Conservation (phyloP, 768 basidiomycete genomes). For the Symmetrospora coprosmae region DNA sequence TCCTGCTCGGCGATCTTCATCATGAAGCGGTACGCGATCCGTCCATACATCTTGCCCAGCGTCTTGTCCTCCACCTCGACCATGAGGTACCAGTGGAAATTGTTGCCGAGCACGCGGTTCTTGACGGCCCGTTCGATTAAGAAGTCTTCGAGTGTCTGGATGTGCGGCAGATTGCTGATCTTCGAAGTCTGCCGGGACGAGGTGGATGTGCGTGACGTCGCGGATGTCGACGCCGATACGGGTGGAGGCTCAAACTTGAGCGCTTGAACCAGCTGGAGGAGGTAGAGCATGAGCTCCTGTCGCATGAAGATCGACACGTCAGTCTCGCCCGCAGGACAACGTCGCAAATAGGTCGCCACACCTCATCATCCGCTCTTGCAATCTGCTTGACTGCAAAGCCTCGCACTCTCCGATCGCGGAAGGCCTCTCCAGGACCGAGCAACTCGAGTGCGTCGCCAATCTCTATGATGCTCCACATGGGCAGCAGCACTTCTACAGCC, state of each 20-base stretch:
- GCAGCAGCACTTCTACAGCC: conserved; percentile 86
- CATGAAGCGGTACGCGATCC: conserved; percentile 80
- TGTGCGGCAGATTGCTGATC: conserved; percentile 49
- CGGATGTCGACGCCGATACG: conserved; percentile 30
- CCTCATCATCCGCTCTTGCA: conserved; percentile 84
- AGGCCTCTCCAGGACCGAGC: conserved; percentile 81
- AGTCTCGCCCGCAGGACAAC: not conserved
- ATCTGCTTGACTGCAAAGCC: conserved; percentile 88
- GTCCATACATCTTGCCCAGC: conserved; percentile 83
- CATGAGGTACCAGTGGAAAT: conserved; percentile 94
- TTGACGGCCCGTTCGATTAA: conserved; percentile 68
- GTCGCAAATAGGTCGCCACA: conserved; percentile 37
- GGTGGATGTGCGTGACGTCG: conserved; percentile 9
- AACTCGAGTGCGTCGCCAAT: conserved; percentile 92
- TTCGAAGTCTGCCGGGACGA: conserved; percentile 36
- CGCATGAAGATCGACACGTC: not conserved
- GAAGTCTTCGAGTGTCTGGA: conserved; percentile 79
- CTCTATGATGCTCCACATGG: conserved; percentile 93
- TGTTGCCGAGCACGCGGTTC: conserved; percentile 73
- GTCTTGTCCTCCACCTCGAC: conserved; percentile 74
- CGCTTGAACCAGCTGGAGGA: conserved; percentile 91
- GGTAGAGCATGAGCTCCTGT: conserved; percentile 79
- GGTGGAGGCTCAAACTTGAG: conserved; percentile 68
- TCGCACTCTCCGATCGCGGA: conserved; percentile 54
- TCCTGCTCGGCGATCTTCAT: conserved; percentile 68